Evolutionary conservation across 768 basidiomycete genomes (phyloP).

Genomic region (Rhodotorula babjevae): DNA sequence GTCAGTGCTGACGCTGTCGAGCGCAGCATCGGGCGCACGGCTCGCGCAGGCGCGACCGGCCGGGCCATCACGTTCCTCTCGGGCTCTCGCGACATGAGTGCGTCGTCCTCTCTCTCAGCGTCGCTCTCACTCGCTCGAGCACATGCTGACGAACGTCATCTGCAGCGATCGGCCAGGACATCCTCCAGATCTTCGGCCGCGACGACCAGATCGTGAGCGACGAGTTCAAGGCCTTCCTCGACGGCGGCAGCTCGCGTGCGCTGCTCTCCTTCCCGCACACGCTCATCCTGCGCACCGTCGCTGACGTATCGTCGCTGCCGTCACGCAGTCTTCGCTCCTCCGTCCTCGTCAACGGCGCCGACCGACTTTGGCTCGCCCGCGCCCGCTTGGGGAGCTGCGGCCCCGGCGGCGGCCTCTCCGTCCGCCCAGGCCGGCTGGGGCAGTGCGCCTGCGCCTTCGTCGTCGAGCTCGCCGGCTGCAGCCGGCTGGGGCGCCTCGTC

Average conservation of each 20-base stretch:
- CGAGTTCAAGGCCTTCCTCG: neutral
- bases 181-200: neutral
- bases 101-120: neutral
- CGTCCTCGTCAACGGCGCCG: too few species aligned
- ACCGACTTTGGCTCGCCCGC: neutral
- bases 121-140: too few species aligned
- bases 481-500: too few species aligned
- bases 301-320: neutral
- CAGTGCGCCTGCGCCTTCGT: too few species aligned
- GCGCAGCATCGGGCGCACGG: conserved; percentile 68
- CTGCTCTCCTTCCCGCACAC: neutral
- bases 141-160: neutral
- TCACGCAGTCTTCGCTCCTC: neutral
- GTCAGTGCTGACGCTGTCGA: neutral
- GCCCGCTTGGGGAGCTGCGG: too few species aligned
- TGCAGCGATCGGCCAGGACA: neutral
- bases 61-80: conserved; percentile 87
- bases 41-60: conserved; percentile 79
- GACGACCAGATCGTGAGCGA: neutral
- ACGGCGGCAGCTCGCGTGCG: neutral
- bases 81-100: neutral
- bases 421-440: too few species aligned
- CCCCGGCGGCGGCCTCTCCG: too few species aligned
- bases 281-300: neutral
- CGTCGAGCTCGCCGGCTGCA: too few species aligned